These are phyloP conservation scores for Fusarium torreyae DNA, from an alignment of 2,329 filamentous ascomycete species.

Conservation along the genomic window DNA sequence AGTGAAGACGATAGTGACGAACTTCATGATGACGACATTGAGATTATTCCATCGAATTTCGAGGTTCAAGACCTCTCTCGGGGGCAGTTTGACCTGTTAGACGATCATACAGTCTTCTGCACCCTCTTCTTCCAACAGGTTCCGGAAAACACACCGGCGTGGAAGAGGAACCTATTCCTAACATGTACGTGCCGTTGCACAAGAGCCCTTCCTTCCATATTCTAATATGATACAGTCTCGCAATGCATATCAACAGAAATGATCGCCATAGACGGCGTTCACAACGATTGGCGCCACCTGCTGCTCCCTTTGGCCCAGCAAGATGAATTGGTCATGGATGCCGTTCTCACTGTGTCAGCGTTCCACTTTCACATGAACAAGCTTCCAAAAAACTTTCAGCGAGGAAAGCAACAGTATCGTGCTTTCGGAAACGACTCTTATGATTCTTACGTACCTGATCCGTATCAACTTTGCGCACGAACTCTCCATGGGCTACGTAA, in stretches of 20 bases:
- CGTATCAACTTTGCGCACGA: conserved; percentile 33
- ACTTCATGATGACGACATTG: not conserved
- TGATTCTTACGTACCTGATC: conserved; percentile 20
- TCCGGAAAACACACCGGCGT: conserved; percentile 25
- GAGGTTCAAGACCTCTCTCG: not conserved
- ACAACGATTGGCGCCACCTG: conserved; percentile 47
- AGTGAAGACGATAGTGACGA: not conserved
- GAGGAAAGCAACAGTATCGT: not conserved
- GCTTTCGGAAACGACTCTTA: not conserved
- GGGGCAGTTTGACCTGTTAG: accelerated
- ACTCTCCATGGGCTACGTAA: conserved; percentile 36
- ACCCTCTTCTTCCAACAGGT: conserved; percentile 25
- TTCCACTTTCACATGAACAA: conserved; percentile 41
- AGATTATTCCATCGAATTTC: not conserved
- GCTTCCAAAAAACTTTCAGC: not conserved
- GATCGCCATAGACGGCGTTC: conserved; percentile 47
- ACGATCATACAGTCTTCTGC: conserved; percentile 6
- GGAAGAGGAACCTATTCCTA: conserved; percentile 32
- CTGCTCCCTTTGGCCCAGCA: conserved; percentile 43
- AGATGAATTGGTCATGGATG: conserved; percentile 43
- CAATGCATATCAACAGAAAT: conserved; percentile 45
- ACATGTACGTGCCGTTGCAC: conserved; percentile 18
- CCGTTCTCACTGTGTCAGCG: conserved; percentile 38
- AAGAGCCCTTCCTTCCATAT: accelerated
- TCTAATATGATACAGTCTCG: conserved; percentile 22